Percentiles rank a stretch among this genome's conserved stretches.
Conservation (phyloP, 192 early-diverging fungal species). For the Chytriomyces confervae region DNA sequence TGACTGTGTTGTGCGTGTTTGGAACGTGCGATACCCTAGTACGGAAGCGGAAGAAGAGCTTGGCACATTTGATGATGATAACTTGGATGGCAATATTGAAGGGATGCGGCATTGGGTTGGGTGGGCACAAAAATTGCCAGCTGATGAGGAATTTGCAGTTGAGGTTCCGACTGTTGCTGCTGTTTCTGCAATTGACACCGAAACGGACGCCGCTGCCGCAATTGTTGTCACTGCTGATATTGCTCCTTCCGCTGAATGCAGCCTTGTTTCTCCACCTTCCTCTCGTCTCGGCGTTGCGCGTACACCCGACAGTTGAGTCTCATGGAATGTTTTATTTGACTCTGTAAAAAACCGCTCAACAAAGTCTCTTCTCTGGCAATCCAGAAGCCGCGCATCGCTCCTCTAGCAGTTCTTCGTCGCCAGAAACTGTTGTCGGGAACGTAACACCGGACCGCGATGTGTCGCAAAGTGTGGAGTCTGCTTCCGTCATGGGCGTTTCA, state of each 20-base stretch:
- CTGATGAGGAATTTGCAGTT: background rate
- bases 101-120: constrained; percentile 14
- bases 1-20: constrained; percentile 75
- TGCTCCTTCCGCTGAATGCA: background rate
- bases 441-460: too few relatives aligned
- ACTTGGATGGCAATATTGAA: background rate
- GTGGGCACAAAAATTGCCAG: background rate
- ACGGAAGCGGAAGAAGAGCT: background rate
- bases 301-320: background rate
- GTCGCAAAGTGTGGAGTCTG: too few relatives aligned
- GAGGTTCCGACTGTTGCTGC: background rate
- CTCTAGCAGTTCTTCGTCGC: too few relatives aligned
- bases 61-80: constrained; percentile 18
- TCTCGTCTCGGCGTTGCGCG: background rate
- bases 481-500: too few relatives aligned
- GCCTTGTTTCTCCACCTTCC: background rate
- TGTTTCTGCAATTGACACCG: background rate
- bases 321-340: too few relatives aligned
- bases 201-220: background rate
- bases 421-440: too few relatives aligned
- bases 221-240: background rate
- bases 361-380: too few relatives aligned
- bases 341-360: too few relatives aligned
- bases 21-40: constrained; percentile 49
- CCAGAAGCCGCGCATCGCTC: too few relatives aligned